phyloP scores from a whole-genome alignment of 176 grass and related monocot genomes.

The Cocos nucifera region DNA sequence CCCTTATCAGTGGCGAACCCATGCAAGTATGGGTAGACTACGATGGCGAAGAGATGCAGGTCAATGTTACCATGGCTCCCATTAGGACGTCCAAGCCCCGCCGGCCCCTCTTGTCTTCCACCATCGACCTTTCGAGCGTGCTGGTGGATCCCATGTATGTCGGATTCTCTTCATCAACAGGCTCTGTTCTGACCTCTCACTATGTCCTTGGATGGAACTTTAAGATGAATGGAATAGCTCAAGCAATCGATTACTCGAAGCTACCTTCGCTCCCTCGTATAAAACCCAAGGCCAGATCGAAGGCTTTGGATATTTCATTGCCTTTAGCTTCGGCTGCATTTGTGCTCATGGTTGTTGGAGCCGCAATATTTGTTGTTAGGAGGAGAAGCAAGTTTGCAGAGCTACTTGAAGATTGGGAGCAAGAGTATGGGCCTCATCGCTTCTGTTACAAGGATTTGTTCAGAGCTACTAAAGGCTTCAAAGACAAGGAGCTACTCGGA shows the following conservation, averaged over 20 bases:
- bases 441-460: conserved; percentile 7
- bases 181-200: background rate
- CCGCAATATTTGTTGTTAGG: background rate
- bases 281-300: background rate
- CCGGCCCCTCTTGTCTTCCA: background rate
- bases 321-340: background rate
- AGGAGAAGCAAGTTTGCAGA: conserved; percentile 2
- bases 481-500: background rate
- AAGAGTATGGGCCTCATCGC: background rate
- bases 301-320: background rate
- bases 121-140: conserved; percentile 7
- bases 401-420: conserved; percentile 16
- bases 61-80: conserved; percentile 4
- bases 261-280: background rate
- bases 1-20: background rate
- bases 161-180: conserved; percentile 11
- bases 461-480: conserved; percentile 6
- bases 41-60: background rate
- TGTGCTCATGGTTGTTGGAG: background rate
- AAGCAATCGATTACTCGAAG: background rate
- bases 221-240: conserved; percentile 3
- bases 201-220: conserved; percentile 21
- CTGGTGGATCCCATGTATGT: conserved; percentile 1
- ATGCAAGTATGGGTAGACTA: conserved; percentile 15
- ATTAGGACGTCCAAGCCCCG: background rate